phyloP scores from a whole-genome alignment of 495 filamentous ascomycete species.

The Neurospora sp. region DNA sequence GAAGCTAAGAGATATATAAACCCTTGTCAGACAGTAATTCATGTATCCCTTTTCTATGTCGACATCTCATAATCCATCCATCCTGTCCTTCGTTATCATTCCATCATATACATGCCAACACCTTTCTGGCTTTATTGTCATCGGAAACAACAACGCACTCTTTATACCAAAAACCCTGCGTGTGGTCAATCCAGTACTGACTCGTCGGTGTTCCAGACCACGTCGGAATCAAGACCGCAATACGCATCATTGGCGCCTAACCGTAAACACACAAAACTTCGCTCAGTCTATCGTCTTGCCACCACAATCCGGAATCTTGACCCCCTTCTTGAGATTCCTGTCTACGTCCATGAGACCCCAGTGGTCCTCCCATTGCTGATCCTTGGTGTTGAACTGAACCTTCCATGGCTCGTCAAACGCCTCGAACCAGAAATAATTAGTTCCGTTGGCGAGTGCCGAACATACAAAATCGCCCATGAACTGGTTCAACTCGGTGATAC shows the following conservation, averaged over 20 bases:
- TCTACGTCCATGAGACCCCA: slow-evolving; percentile 90
- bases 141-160: not conserved
- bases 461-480: slow-evolving; percentile 88
- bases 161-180: not conserved
- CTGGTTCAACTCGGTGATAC: slow-evolving; percentile 71
- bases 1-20: not conserved
- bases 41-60: not conserved
- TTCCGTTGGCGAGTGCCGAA: slow-evolving; percentile 63
- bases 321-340: slow-evolving; percentile 72
- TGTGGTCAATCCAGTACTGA: not conserved
- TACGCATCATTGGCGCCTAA: not conserved
- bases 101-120: not conserved
- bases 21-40: not conserved
- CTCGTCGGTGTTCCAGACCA: not conserved
- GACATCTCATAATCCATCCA: not conserved
- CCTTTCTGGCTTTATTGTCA: not conserved
- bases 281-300: slow-evolving; percentile 49
- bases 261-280: not conserved
- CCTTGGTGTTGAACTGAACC: slow-evolving; percentile 52
- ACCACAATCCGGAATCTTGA: slow-evolving; percentile 82
- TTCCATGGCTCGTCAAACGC: slow-evolving; percentile 98
- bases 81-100: not conserved
- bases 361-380: slow-evolving; percentile 84
- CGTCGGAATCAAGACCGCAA: not conserved
- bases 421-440: slow-evolving; percentile 94